These are phyloP conservation scores for Kodamaea sp. DNA, from an alignment of 1,139 yeast species.

Conservation along the genomic window DNA sequence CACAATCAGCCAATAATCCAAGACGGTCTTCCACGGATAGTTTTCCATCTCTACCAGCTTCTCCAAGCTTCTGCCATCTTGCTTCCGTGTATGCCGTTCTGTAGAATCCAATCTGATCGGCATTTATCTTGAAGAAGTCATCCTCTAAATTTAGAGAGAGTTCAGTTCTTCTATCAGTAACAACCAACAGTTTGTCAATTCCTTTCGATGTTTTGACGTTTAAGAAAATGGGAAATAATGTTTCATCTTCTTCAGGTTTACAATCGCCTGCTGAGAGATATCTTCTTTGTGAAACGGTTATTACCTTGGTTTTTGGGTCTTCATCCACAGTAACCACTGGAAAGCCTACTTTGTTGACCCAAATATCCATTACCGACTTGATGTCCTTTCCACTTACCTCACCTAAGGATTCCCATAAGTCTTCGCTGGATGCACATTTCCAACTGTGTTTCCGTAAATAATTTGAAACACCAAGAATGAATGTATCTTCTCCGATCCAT, in stretches of 20 bases:
- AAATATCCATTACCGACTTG: slow-evolving; percentile 25
- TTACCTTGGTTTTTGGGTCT: slow-evolving; percentile 17
- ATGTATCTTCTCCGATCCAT: slow-evolving; percentile 26
- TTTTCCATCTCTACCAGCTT: slow-evolving; percentile 64
- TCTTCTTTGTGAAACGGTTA: slow-evolving; percentile 52
- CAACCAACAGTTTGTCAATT: slow-evolving; percentile 54
- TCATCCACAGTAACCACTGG: slow-evolving; percentile 26
- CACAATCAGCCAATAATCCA: slow-evolving; percentile 83
- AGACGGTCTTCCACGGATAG: slow-evolving; percentile 82
- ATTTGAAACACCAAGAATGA: slow-evolving; percentile 28
- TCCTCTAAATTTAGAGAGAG: slow-evolving; percentile 33
- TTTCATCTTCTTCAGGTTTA: slow-evolving; percentile 42
- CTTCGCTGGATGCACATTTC: slow-evolving; percentile 29
- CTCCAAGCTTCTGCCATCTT: slow-evolving; percentile 73
- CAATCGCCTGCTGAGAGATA: slow-evolving; percentile 60
- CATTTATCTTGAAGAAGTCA: slow-evolving; percentile 71
- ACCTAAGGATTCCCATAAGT: slow-evolving; percentile 27
- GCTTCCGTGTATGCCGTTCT: slow-evolving; percentile 75
- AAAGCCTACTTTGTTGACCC: slow-evolving; percentile 30
- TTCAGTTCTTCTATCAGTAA: slow-evolving; percentile 51
- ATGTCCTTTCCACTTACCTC: slow-evolving; percentile 27
- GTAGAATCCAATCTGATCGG: slow-evolving; percentile 81
- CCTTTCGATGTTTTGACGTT: slow-evolving; percentile 70
- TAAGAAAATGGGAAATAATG: slow-evolving; percentile 82
- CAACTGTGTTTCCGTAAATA: slow-evolving; percentile 27